Base-by-base conservation (phyloP, 169 alveolate genomes). In the Plasmodium vinckei region DNA sequence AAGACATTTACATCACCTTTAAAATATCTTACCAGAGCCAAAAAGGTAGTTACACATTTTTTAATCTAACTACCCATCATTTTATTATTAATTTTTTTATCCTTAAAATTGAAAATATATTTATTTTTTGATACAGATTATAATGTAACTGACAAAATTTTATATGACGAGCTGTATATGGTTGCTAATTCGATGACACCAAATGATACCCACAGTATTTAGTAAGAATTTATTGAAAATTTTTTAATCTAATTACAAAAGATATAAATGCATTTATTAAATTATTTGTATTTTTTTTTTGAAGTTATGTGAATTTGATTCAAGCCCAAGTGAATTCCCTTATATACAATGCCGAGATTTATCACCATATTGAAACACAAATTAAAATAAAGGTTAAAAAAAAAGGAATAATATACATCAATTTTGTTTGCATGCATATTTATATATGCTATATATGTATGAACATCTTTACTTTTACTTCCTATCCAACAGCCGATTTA, bases 301-400 rank as follows among this genome's bases (percentile, higher is more conserved):
- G 21, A 5, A 75, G 88, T 68, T 75, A 75, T 57, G 88, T 44
- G 23, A 75, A 75, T 17, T 46, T 75, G 15, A 61, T 75, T 47
- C 88, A 75, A 75, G 88, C 53, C 13, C 88, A 75, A 63, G 59
- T 75, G 23, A 75, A 75, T 7, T 73, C 88, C n/a, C 67, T 75
- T n/a, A 27, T 75, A n/a, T 75, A 75, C 67, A 65, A 63, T 44
- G 25, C 88, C 1, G 73, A 75, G 10, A 57, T 75, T 54, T 75
- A 75, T 47, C 77, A 42, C 9, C 56, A 63, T 33, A 51, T 75
- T 44, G 88, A 75, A 42, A 47, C 77, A 6, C 2, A 9, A 27
- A 49, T 75, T 49, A 75, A 75, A 63, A 75, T 75, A 63, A 75
- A 64, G 46, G 88, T 75, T 47, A 12, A 27, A 17, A 54, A 15